A percentile compares a stretch with the other conserved stretches of the same genome.
These are phyloP conservation scores for Oenanthe javanica DNA, from an alignment of 140 eudicot genomes.

Conservation along the genomic window DNA sequence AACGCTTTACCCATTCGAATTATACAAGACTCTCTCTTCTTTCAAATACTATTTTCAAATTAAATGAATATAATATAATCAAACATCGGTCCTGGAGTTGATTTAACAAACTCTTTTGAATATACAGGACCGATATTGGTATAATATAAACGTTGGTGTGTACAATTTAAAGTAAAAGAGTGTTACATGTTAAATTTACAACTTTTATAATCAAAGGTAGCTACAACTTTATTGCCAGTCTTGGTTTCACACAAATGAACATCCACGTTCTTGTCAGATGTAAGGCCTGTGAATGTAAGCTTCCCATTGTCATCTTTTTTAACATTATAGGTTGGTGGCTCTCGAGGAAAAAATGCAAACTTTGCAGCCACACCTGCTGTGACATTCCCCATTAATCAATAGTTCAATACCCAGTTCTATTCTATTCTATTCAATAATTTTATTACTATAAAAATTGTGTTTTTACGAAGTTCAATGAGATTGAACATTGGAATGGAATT, in stretches of 20 bases:
- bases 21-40: too few relatives aligned
- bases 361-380: slow-evolving; percentile 89
- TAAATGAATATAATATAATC: too few relatives aligned
- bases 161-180: too few relatives aligned
- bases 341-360: slow-evolving; percentile 94
- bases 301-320: slow-evolving; percentile 45
- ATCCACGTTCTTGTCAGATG: slow-evolving; percentile 72
- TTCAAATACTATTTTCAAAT: too few relatives aligned
- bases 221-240: slow-evolving; percentile 58
- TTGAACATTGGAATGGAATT: neutral
- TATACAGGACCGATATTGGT: too few relatives aligned
- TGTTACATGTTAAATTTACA: too few relatives aligned
- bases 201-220: slow-evolving; percentile 19
- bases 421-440: slow-evolving; percentile 25
- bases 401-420: slow-evolving; percentile 15
- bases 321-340: slow-evolving; percentile 85
- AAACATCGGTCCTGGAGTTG: too few relatives aligned
- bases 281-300: slow-evolving; percentile 53
- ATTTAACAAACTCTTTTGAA: too few relatives aligned
- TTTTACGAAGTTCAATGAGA: too few relatives aligned
- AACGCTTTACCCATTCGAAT: too few relatives aligned
- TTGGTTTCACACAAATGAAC: slow-evolving; percentile 54
- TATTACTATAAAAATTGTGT: too few relatives aligned
- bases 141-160: too few relatives aligned
- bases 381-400: slow-evolving; percentile 67